These are phyloP conservation scores for Rheum nobile DNA, from an alignment of 148 eudicot species.

Conservation along the genomic window DNA sequence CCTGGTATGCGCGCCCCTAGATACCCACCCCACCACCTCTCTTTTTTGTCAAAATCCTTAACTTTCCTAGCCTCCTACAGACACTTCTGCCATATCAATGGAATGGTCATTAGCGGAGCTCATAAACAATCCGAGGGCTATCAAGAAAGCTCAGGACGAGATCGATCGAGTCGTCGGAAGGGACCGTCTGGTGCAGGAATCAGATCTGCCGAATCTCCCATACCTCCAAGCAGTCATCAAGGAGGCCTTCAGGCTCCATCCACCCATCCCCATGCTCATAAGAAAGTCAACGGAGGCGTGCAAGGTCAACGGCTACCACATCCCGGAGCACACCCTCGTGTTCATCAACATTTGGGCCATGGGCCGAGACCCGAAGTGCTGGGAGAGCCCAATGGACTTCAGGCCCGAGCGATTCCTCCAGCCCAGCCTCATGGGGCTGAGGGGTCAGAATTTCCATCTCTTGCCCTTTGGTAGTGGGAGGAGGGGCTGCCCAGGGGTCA, in stretches of 20 bases:
- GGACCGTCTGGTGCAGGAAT: not conserved
- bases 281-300: not conserved
- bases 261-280: not conserved
- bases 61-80: too few species aligned
- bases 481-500: not conserved
- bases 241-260: not conserved
- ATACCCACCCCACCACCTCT: too few species aligned
- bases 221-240: not conserved
- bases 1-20: not conserved
- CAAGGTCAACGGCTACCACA: not conserved
- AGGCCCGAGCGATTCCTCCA: not conserved
- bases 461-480: not conserved
- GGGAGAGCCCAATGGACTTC: not conserved
- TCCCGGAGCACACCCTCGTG: not conserved
- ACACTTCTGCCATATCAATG: not conserved
- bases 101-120: conserved; percentile 5
- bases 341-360: conserved; percentile 3
- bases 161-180: not conserved
- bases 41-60: too few species aligned
- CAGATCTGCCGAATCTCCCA: not conserved
- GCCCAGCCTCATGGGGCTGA: not conserved
- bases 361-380: conserved; percentile 1
- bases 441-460: not conserved
- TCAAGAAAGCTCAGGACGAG: conserved; percentile 1
- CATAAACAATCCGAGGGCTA: not conserved